phyloP scores from a whole-genome alignment of 2,329 filamentous ascomycete species.

The Alternaria triticimaculans region DNA sequence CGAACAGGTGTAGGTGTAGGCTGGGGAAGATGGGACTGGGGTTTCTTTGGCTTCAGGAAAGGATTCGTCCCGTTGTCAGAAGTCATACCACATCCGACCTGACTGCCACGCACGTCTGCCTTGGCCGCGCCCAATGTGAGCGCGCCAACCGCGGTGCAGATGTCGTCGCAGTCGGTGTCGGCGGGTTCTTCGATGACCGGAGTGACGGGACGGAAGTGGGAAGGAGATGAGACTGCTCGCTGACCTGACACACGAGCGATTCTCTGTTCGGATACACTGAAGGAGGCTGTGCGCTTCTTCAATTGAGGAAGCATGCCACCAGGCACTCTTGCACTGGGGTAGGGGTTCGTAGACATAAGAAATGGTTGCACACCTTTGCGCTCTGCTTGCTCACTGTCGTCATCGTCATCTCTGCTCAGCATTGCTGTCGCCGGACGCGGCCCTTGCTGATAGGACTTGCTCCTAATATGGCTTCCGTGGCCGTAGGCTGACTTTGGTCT shows the following conservation, averaged over 20 bases:
- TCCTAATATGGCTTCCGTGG: conserved; percentile 50
- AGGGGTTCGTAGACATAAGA: conserved; percentile 49
- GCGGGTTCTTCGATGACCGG: conserved; percentile 37
- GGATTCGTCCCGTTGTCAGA: conserved; percentile 35
- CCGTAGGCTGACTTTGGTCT: conserved; percentile 59
- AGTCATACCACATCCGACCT: conserved; percentile 35
- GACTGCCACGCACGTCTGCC: conserved; percentile 23
- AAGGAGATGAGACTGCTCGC: conserved; percentile 36
- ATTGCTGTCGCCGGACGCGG: conserved; percentile 48
- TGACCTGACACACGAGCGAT: conserved; percentile 19
- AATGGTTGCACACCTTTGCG: conserved; percentile 55
- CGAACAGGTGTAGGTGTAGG: conserved; percentile 32
- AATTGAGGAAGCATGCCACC: conserved; percentile 32
- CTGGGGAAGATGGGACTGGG: conserved; percentile 32
- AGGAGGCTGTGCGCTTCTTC: conserved; percentile 23
- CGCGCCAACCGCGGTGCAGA: conserved; percentile 32
- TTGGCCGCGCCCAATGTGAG: conserved; percentile 35
- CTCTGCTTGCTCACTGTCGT: conserved; percentile 48
- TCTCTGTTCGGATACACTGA: conserved; percentile 23
- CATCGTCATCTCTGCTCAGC: conserved; percentile 53
- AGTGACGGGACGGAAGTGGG: conserved; percentile 27
- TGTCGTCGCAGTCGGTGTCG: conserved; percentile 36
- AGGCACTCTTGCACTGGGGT: conserved; percentile 37
- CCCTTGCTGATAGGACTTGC: conserved; percentile 54
- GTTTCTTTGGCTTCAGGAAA: conserved; percentile 29